These are phyloP conservation scores for Ploettnerulaceae sp. DNA, from an alignment of 2,329 filamentous ascomycete genomes.

Conservation along the genomic window DNA sequence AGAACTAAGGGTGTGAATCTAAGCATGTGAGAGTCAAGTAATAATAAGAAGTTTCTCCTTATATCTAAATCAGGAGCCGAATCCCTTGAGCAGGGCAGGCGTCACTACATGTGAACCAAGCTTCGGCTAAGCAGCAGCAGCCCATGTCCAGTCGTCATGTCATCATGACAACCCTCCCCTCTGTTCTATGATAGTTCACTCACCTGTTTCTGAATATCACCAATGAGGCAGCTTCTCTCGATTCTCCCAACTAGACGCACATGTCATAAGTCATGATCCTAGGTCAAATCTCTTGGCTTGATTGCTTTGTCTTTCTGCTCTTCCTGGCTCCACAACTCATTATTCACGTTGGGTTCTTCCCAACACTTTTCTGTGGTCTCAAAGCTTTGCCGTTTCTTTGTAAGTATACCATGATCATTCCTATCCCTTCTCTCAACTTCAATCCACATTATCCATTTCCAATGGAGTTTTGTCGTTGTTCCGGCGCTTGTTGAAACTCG, in stretches of 20 bases:
- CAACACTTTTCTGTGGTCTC: constrained; percentile 53
- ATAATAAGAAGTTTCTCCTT: too few species aligned
- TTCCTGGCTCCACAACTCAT: constrained; percentile 70
- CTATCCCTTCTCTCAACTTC: background rate
- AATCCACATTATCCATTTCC: background rate
- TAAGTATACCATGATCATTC: constrained; percentile 36
- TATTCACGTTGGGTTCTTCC: constrained; percentile 58
- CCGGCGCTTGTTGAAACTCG: constrained; percentile 11
- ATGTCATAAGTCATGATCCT: constrained; percentile 55
- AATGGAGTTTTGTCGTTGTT: background rate
- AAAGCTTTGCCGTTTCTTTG: constrained; percentile 65
- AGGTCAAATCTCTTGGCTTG: constrained; percentile 66
- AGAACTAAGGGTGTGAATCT: too few species aligned
- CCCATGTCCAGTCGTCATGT: too few species aligned
- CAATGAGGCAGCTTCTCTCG: background rate
- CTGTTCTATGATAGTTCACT: background rate
- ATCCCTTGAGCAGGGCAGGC: too few species aligned
- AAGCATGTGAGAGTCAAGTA: too few species aligned
- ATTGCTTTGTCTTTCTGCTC: constrained; percentile 68
- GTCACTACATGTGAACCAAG: too few species aligned
- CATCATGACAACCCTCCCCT: background rate
- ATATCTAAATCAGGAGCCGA: too few species aligned
- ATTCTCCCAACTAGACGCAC: background rate
- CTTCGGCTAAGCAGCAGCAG: too few species aligned
- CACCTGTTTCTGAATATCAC: background rate